Evolutionary conservation across 2,329 filamentous ascomycete species (phyloP), one percentile per base, ranked within the genome.

Genomic region (Chaetothyriales sp.): DNA sequence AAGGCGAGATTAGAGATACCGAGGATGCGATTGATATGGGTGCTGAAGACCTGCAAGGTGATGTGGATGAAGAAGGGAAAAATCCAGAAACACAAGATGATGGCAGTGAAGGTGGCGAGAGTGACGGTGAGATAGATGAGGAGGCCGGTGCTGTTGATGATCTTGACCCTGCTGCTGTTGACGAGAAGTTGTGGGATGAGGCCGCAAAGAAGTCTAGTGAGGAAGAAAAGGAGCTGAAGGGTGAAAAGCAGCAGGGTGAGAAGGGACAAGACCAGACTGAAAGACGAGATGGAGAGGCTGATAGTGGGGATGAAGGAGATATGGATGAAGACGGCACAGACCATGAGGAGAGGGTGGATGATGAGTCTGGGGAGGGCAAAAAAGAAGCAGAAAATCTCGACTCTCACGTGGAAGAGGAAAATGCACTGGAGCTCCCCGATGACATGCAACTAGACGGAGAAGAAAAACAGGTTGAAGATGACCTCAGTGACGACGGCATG

Each of bases 111-210:
- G 77, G 77, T 1, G 77, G 77, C 43, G 77, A 82, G 48, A 73
- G 82, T 8, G 78, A 79, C 28, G 76, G 84, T 22, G 77, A 80
- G 44, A 82, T 93, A 64, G 88, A 95, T 57, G 89, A 95, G 60
- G 87, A 96, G 66, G 78, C 84, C 4, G 92, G 89, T 1, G 84
- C 88, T 61, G 88, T 96, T 9, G 86, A 95, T 68, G 87, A 94
- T 61, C 73, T 95, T 43, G 90, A 95, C 59, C 83, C 87, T 10
- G 84, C 81, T 15, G 86, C 90, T 18, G 84, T 96, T 1, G 93
- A 98, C 64, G 93, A 98, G 70, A 98, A 96, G 73, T 88, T 96
- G 78, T 98, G 92, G 92, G 89, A 98, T 66, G 89, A 88, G 42
- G 81, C 82, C 45, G 57, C 57, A 47, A 58, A 57, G 26, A 55